These are phyloP conservation scores for Psidium friedrichsthalianum DNA, from an alignment of 345 rosid genomes.

Conservation along the genomic window DNA sequence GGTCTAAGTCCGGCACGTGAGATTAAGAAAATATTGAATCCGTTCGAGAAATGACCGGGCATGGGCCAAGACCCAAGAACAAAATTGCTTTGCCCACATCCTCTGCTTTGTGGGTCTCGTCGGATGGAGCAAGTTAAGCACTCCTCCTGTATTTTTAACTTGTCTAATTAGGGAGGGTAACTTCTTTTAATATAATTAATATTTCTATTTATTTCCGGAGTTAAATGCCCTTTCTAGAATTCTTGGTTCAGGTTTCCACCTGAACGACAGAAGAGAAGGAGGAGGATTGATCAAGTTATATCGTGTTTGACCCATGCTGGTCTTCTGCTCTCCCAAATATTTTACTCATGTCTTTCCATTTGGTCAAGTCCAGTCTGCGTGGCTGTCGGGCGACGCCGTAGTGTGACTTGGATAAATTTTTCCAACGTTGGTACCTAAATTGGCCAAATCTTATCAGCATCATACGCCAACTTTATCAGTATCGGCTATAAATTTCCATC, in stretches of 20 bases:
- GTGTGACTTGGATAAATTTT: neutral
- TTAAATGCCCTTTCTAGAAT: too few species aligned
- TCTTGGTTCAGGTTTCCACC: too few species aligned
- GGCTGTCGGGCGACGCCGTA: fast-evolving
- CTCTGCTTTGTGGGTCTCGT: neutral
- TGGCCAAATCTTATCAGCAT: neutral
- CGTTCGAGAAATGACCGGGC: too few species aligned
- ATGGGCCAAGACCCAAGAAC: neutral
- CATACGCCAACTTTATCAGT: neutral
- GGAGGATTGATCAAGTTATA: too few species aligned
- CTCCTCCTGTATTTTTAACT: neutral
- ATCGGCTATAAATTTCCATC: neutral
- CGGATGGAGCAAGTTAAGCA: neutral
- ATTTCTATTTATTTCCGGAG: too few species aligned
- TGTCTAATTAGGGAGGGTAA: neutral
- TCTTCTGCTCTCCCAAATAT: neutral
- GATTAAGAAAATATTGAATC: too few species aligned
- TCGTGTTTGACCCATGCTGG: too few species aligned
- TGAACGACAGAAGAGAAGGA: too few species aligned
- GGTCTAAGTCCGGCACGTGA: too few species aligned
- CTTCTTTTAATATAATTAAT: too few species aligned
- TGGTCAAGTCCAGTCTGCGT: neutral
- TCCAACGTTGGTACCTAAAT: fast-evolving
- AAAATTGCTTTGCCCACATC: neutral
- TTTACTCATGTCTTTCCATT: neutral